Base-by-base conservation (phyloP, 2,329 filamentous ascomycete genomes). In the Bipolaris victoriae region DNA sequence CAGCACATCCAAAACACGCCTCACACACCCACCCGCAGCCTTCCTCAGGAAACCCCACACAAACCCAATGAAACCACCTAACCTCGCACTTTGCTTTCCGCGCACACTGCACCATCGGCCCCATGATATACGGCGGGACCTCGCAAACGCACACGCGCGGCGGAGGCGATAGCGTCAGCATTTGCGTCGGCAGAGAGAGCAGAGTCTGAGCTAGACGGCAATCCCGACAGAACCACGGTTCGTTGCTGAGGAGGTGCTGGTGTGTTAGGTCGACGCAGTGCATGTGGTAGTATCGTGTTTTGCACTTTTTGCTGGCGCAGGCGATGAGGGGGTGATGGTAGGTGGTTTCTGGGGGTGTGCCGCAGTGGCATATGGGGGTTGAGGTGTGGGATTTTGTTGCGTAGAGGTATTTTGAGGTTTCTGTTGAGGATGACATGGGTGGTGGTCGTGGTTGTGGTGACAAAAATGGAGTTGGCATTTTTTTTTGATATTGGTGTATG, bases 271-370 rank as follows among this genome's bases (percentile, higher is more conserved):
- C 55, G 3, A 49, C 39, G 18, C 55, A 57, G 33, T 16, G 39
- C 10, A 49, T 13, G 45, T 57, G 55, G 44, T 39, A 57, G 31
- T 37, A 54, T 3, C 50, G 44, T 3, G 31, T 46, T 18, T 44
- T 37, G 39, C 49, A 54, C 7, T 31, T 36, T 3, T 6, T 10
- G 43, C 45, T 36, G 6, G 44, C 24, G 50, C 55, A 57, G 37
- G 33, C 13, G 6, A 57, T 45, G 5, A 57, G 41, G 24, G 55
- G 45, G 31, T 37, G 13, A 5, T 29, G 33, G 24, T 54, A 57
- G n/a, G 50, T 29, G 5, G 39, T 20, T 7, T 22, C 7, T 5
- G 18, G 13, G 2, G 43, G 20, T 1, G 22, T 31, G 13, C 7
- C 3, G 43, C 54, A 57, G 9, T 48, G 31, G 53, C 20, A 53